A percentile compares a stretch with the other conserved stretches of the same genome.
These are phyloP conservation scores for Bipolaris sorokiniana DNA, from an alignment of 2,329 filamentous ascomycete species.

Conservation along the genomic window DNA sequence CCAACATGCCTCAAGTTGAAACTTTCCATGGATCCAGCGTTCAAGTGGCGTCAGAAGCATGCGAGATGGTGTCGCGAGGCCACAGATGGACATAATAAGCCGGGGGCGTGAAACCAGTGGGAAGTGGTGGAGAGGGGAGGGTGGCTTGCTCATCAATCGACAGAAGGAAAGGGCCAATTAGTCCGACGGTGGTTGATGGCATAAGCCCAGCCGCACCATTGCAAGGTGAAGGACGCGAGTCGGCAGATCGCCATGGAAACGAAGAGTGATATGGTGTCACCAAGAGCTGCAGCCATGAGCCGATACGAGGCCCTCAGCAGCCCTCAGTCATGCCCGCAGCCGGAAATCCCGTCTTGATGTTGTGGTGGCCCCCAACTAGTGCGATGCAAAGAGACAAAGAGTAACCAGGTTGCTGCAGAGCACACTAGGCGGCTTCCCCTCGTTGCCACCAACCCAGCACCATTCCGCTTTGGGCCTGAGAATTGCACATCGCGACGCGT, in stretches of 20 bases:
- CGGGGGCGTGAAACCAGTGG: not conserved
- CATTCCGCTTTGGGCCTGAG: constrained; percentile 3
- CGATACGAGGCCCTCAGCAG: too few relatives aligned
- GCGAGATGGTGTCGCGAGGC: constrained; percentile 11
- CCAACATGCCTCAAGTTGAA: constrained; percentile 15
- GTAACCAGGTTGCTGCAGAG: constrained; percentile 1
- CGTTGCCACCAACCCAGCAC: not conserved
- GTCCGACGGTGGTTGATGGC: too few relatives aligned
- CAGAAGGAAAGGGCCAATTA: too few relatives aligned
- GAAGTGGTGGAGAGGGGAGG: not conserved
- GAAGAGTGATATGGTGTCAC: too few relatives aligned
- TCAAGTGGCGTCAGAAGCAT: constrained; percentile 17
- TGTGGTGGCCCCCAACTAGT: not conserved
- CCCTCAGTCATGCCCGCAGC: too few relatives aligned
- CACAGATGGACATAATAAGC: not conserved
- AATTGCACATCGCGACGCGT: constrained; percentile 24
- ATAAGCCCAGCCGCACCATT: too few relatives aligned
- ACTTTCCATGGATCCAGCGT: constrained; percentile 12
- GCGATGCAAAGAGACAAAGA: not conserved
- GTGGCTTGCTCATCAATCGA: not conserved
- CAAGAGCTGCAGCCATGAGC: too few relatives aligned
- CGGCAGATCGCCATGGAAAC: not conserved
- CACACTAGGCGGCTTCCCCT: constrained; percentile 9
- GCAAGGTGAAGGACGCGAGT: too few relatives aligned
- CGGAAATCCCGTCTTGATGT: too few relatives aligned